A percentile compares a stretch with the other conserved stretches of the same genome.
These are phyloP conservation scores for Candida tallmaniae DNA, from an alignment of 805 yeast species.

Conservation along the genomic window DNA sequence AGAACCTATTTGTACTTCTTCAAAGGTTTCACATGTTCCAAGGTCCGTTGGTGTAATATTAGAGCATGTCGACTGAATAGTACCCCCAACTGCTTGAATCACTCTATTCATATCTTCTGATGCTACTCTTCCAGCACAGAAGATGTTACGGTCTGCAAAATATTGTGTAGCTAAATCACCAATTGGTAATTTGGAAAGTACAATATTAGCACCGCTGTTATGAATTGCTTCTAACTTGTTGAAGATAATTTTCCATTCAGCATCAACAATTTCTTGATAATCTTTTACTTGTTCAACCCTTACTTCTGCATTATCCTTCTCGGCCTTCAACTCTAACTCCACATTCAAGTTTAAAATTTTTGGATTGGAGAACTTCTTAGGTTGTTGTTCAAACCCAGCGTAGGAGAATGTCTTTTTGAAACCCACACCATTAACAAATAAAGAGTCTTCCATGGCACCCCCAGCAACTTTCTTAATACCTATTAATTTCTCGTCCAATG, in stretches of 20 bases:
- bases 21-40: slow-evolving; percentile 82
- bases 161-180: slow-evolving; percentile 99
- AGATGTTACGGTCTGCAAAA: slow-evolving; percentile 92
- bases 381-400: slow-evolving; percentile 99
- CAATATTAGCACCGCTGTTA: slow-evolving; percentile 85
- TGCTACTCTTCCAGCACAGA: slow-evolving; percentile 95
- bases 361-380: slow-evolving; percentile 76
- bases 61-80: slow-evolving; percentile 69
- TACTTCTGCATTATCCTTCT: slow-evolving; percentile 98
- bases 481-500: slow-evolving; percentile 82
- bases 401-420: slow-evolving; percentile 95
- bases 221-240: slow-evolving; percentile 80
- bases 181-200: slow-evolving; percentile 89
- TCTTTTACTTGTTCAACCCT: slow-evolving; percentile 90
- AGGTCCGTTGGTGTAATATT: slow-evolving; percentile 67
- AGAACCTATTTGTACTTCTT: slow-evolving; percentile 93
- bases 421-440: slow-evolving; percentile 90
- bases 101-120: slow-evolving; percentile 90
- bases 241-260: slow-evolving; percentile 96
- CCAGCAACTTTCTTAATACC: slow-evolving; percentile 96
- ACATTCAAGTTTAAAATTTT: slow-evolving; percentile 82
- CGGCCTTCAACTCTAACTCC: slow-evolving; percentile 95
- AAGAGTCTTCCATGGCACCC: slow-evolving; percentile 92
- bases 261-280: slow-evolving; percentile 95
- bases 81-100: slow-evolving; percentile 89